Conservation (phyloP, 2,329 filamentous ascomycete genomes). For the Pseudogymnoascus destructans region DNA sequence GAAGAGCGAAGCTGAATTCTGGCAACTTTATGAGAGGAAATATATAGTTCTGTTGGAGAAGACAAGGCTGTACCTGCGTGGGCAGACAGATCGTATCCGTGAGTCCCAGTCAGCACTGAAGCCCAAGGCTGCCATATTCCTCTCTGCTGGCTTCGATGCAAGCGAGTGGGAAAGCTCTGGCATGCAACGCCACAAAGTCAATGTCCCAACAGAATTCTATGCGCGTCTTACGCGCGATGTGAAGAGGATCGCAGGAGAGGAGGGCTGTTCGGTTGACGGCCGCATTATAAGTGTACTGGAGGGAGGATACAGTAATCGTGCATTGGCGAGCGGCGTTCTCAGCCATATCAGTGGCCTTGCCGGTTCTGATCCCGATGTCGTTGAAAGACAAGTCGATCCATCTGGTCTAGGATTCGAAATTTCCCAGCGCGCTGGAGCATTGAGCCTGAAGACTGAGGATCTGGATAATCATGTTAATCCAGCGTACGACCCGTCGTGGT, state of each 20-base stretch:
- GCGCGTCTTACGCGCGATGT: constrained; percentile 80
- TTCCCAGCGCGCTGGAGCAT: constrained; percentile 36
- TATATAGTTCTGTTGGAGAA: constrained; percentile 72
- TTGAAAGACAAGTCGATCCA: constrained; percentile 27
- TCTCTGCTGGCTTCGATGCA: constrained; percentile 93
- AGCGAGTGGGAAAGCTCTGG: constrained; percentile 85
- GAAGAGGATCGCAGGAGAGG: constrained; percentile 67
- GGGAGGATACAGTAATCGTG: constrained; percentile 89
- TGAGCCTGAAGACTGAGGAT: constrained; percentile 21
- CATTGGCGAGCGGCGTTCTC: constrained; percentile 73
- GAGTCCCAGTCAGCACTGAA: constrained; percentile 41
- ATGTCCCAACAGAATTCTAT: constrained; percentile 94
- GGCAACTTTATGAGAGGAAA: constrained; percentile 68
- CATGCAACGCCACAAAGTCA: constrained; percentile 93
- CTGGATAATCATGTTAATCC: constrained; percentile 20
- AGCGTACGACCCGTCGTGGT: constrained; percentile 58
- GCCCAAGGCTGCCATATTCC: constrained; percentile 78
- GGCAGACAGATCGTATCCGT: constrained; percentile 54
- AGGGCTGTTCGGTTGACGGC: constrained; percentile 64
- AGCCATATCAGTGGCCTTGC: constrained; percentile 81
- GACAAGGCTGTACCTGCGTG: constrained; percentile 60
- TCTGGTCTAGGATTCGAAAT: constrained; percentile 45
- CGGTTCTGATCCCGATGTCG: constrained; percentile 34
- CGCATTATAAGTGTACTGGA: constrained; percentile 87
- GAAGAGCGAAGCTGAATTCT: constrained; percentile 75